phyloP scores from a whole-genome alignment of 805 yeast genomes.

The Candida patagonica region DNA sequence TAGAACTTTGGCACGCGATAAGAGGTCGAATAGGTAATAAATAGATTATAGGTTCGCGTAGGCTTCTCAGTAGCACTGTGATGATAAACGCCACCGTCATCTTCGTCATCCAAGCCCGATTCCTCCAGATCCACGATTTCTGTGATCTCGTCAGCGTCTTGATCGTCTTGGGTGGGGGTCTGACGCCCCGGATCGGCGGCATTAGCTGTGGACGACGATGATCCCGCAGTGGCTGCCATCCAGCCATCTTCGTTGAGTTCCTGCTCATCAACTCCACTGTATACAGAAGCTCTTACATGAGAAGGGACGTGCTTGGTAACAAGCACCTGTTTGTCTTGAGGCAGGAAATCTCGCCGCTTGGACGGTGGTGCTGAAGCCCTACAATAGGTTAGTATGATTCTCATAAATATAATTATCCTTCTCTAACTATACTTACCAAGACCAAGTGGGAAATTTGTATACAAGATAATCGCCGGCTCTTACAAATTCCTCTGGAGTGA shows the following conservation, averaged over 20 bases:
- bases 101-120: constrained; percentile 17
- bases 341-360: constrained; percentile 60
- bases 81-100: constrained; percentile 11
- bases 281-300: constrained; percentile 53
- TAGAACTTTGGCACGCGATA: constrained; percentile 94
- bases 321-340: constrained; percentile 76
- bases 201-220: constrained; percentile 11
- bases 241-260: constrained; percentile 34
- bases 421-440: constrained; percentile 43
- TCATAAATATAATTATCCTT: not conserved
- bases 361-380: constrained; percentile 43
- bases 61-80: constrained; percentile 15
- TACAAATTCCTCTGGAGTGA: constrained; percentile 93
- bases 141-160: constrained; percentile 6
- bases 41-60: constrained; percentile 69
- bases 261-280: constrained; percentile 17
- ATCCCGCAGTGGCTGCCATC: constrained; percentile 23
- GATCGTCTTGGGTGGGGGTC: constrained; percentile 1
- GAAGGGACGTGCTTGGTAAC: constrained; percentile 89
- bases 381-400: not conserved
- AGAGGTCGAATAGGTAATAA: constrained; percentile 87
- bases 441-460: constrained; percentile 94
- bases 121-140: constrained; percentile 19
- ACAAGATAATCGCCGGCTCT: constrained; percentile 89
- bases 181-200: not conserved